Conservation (phyloP, 345 rosid species). For the Toxicodendron radicans region DNA sequence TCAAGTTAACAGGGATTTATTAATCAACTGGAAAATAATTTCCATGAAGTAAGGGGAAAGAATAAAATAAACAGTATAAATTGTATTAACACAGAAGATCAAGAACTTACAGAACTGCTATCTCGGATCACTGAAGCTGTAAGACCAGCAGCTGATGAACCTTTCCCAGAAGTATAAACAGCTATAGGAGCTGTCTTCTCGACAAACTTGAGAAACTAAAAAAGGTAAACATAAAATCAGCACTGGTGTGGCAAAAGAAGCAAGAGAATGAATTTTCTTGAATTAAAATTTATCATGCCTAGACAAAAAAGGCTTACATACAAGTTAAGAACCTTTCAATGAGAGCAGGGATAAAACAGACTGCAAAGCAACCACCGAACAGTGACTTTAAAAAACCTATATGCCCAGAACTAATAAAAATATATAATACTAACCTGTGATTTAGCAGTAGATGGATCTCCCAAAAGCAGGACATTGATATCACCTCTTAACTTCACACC, state of each 20-base stretch:
- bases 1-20: not conserved
- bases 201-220: slow-evolving; percentile 89
- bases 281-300: not conserved
- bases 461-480: slow-evolving; percentile 87
- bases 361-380: not conserved
- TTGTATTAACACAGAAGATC: slow-evolving; percentile 13
- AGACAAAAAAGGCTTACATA: slow-evolving; percentile 1
- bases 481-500: slow-evolving; percentile 96
- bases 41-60: not conserved
- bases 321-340: not conserved
- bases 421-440: slow-evolving; percentile 62
- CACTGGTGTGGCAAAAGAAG: slow-evolving; percentile 1
- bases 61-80: not conserved
- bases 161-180: slow-evolving; percentile 95
- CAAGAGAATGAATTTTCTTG: not conserved
- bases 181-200: slow-evolving; percentile 97
- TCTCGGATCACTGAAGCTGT: slow-evolving; percentile 95
- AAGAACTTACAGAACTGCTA: slow-evolving; percentile 69
- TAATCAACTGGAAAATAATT: not conserved
- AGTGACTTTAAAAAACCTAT: not conserved
- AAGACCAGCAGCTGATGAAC: slow-evolving; percentile 97
- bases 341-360: not conserved
- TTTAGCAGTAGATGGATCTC: slow-evolving; percentile 97
- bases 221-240: slow-evolving; percentile 26
- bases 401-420: not conserved